Conservation (phyloP, 768 basidiomycete genomes). For the Infundibulicybe gibba region DNA sequence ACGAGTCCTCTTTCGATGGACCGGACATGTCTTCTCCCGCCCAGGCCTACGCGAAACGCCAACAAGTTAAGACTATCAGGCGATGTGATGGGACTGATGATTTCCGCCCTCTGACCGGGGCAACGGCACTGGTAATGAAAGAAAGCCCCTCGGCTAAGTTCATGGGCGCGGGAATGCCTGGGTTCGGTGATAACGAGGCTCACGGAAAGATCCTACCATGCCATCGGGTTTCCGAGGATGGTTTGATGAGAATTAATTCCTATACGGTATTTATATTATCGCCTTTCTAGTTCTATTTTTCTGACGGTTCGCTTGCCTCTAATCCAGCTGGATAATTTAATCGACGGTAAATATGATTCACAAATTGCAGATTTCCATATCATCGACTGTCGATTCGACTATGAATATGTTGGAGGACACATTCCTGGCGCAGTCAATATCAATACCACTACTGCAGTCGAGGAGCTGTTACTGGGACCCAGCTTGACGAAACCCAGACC, state of each 20-base stretch:
- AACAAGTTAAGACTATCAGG: slow-evolving; percentile 73
- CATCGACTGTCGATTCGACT: slow-evolving; percentile 97
- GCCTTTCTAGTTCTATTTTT: no score
- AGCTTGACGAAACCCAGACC: slow-evolving; percentile 55
- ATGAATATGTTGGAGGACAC: slow-evolving; percentile 94
- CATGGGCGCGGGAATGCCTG: slow-evolving; percentile 62
- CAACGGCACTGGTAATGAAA: slow-evolving; percentile 46
- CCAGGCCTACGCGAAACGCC: slow-evolving; percentile 75
- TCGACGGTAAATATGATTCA: slow-evolving; percentile 70
- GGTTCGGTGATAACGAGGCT: slow-evolving; percentile 92
- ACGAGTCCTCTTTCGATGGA: slow-evolving; percentile 61
- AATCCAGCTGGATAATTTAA: slow-evolving; percentile 66
- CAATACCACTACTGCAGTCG: slow-evolving; percentile 74
- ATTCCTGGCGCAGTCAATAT: slow-evolving; percentile 90
- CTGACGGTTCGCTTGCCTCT: neutral
- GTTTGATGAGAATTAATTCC: slow-evolving; percentile 83
- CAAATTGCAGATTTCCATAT: slow-evolving; percentile 70
- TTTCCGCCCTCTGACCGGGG: slow-evolving; percentile 71
- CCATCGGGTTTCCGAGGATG: slow-evolving; percentile 91
- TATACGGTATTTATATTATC: slow-evolving; percentile 53
- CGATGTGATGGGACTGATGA: slow-evolving; percentile 82
- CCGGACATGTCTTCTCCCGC: slow-evolving; percentile 78
- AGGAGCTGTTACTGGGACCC: slow-evolving; percentile 71
- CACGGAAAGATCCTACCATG: slow-evolving; percentile 93
- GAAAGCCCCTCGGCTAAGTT: slow-evolving; percentile 59